Evolutionary conservation across 176 grass and related monocot genomes (phyloP).

Genomic region (Hordeum vulgare): MorexV3_pseudomolecules_assembly NC_058524.1:30188808-30189307

Average conservation of each 20-base stretch:
- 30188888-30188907: too few relatives aligned
- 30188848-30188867: too few relatives aligned
- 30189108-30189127: constrained; percentile 72
- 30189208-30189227: background rate
- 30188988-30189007: constrained; percentile 55
- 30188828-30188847: too few relatives aligned
- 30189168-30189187: background rate
- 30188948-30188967: too few relatives aligned
- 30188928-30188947: too few relatives aligned
- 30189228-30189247: background rate
- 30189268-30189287: constrained; percentile 41
- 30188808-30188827: too few relatives aligned
- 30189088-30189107: constrained; percentile 90
- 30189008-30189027: constrained; percentile 70
- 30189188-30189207: constrained; percentile 33
- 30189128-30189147: constrained; percentile 51
- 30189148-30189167: background rate
- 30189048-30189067: constrained; percentile 87
- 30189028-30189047: constrained; percentile 92
- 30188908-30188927: too few relatives aligned
- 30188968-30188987: background rate
- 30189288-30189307: constrained; percentile 51
- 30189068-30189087: constrained; percentile 56
- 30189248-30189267: constrained; percentile 38
- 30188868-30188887: too few relatives aligned